A percentile compares a stretch with the other conserved stretches of the same genome.
These are phyloP conservation scores for Phytopythium sindhum DNA, from an alignment of 352 stramenopile genomes.

Conservation along the genomic window DNA sequence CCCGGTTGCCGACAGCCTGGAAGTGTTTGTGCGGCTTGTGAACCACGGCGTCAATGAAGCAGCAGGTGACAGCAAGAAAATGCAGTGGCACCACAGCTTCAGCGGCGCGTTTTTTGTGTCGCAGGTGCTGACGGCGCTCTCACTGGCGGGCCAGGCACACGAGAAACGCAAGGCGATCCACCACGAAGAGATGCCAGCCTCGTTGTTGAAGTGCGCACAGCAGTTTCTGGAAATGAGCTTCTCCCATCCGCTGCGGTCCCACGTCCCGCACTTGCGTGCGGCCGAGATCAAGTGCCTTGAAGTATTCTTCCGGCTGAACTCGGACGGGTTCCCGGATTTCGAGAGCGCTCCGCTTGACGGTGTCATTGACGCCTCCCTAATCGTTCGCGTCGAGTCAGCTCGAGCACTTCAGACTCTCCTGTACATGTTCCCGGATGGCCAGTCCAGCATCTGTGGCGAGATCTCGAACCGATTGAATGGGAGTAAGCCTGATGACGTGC, in stretches of 20 bases:
- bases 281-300: conserved; percentile 52
- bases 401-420: conserved; percentile 61
- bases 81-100: conserved; percentile 22
- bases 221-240: conserved; percentile 26
- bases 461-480: conserved; percentile 4
- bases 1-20: conserved; percentile 47
- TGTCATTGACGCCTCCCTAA: conserved; percentile 49
- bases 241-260: conserved; percentile 11
- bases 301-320: conserved; percentile 63
- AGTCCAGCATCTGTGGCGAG: conserved; percentile 3
- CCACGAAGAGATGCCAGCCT: conserved; percentile 45
- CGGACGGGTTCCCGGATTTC: conserved; percentile 50
- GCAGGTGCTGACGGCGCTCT: conserved; percentile 43
- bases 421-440: conserved; percentile 80
- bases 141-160: conserved; percentile 43
- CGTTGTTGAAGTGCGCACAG: conserved; percentile 41
- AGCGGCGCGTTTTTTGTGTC: conserved; percentile 43
- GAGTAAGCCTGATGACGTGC: conserved; percentile 4
- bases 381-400: conserved; percentile 49
- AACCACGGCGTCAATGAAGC: conserved; percentile 46
- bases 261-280: conserved; percentile 26
- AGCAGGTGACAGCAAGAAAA: conserved; percentile 18
- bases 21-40: conserved; percentile 52
- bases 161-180: conserved; percentile 50
- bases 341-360: conserved; percentile 40